Percentiles rank a stretch among this genome's conserved stretches.
These are phyloP conservation scores for Beauveria pseudobassiana DNA, from an alignment of 2,329 filamentous ascomycete species.

Conservation along the genomic window DNA sequence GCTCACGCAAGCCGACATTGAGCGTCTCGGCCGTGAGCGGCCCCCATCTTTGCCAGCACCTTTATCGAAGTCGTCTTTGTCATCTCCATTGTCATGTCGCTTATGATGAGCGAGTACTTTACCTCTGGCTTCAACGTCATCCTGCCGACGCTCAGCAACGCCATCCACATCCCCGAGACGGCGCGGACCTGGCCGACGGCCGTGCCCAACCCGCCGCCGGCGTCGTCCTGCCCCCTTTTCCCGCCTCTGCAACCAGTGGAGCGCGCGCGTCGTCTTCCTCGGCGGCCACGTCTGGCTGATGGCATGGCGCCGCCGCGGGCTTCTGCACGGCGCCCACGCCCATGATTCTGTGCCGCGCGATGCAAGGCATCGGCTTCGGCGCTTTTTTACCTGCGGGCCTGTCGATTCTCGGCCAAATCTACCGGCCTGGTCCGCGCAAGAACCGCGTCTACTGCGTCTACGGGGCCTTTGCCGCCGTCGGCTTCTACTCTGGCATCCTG, in stretches of 20 bases:
- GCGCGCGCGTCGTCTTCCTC: conserved; percentile 48
- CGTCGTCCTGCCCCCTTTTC: conserved; percentile 50
- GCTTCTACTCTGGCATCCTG: conserved; percentile 59
- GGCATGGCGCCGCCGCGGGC: conserved; percentile 55
- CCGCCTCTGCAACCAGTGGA: conserved; percentile 47
- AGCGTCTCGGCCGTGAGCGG: conserved; percentile 50
- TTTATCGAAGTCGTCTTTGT: conserved; percentile 49
- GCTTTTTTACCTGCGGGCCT: conserved; percentile 63
- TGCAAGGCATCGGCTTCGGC: conserved; percentile 61
- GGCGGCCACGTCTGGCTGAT: conserved; percentile 50
- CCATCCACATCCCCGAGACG: conserved; percentile 53
- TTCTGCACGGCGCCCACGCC: conserved; percentile 56
- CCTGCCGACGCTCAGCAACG: conserved; percentile 53
- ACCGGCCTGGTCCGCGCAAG: conserved; percentile 63
- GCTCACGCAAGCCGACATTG: conserved; percentile 29
- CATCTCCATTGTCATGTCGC: conserved; percentile 9
- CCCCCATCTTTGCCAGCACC: conserved; percentile 43
- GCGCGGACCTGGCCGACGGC: conserved; percentile 56
- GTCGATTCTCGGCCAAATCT: conserved; percentile 60
- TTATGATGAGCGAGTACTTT: conserved; percentile 14
- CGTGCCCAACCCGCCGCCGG: conserved; percentile 46
- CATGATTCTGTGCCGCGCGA: conserved; percentile 59
- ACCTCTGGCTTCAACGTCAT: conserved; percentile 30
- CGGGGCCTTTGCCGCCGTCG: conserved; percentile 48
- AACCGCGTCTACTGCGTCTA: conserved; percentile 58